Evolutionary conservation across 495 filamentous ascomycete genomes (phyloP).

Genomic region (Annulohypoxylon nitens): DNA sequence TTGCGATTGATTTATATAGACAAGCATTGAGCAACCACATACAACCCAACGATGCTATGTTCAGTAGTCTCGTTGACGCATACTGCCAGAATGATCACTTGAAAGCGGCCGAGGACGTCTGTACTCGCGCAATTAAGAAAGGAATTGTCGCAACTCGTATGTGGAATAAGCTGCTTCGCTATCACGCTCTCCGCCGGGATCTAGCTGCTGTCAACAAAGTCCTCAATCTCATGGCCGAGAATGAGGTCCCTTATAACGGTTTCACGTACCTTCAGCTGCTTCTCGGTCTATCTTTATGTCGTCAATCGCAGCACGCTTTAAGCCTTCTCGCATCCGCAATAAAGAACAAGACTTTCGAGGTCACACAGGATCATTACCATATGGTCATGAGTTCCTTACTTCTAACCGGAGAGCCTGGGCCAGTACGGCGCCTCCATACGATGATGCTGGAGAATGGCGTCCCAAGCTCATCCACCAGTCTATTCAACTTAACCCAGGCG

Average conservation of each 20-base stretch:
- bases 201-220: conserved; percentile 70
- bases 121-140: conserved; percentile 56
- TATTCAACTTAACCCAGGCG: conserved; percentile 53
- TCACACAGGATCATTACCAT: conserved; percentile 79
- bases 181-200: conserved; percentile 75
- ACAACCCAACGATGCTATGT: conserved; percentile 59
- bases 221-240: conserved; percentile 71
- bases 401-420: conserved; percentile 51
- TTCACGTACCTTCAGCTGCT: conserved; percentile 83
- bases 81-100: conserved; percentile 74
- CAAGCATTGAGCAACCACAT: conserved; percentile 60
- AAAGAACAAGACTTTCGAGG: conserved; percentile 66
- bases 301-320: conserved; percentile 74
- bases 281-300: conserved; percentile 70
- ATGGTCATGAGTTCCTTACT: conserved; percentile 71
- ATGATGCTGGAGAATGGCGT: conserved; percentile 53
- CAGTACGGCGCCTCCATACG: conserved; percentile 50
- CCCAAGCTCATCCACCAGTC: conserved; percentile 48
- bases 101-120: conserved; percentile 72
- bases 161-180: conserved; percentile 83
- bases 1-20: conserved; percentile 71
- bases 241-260: conserved; percentile 70
- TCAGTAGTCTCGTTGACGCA: conserved; percentile 74
- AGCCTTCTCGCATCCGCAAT: conserved; percentile 73
- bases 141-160: conserved; percentile 66